Conservation (phyloP, 306 rosid genomes). For the Canavalia gladiata region DNA sequence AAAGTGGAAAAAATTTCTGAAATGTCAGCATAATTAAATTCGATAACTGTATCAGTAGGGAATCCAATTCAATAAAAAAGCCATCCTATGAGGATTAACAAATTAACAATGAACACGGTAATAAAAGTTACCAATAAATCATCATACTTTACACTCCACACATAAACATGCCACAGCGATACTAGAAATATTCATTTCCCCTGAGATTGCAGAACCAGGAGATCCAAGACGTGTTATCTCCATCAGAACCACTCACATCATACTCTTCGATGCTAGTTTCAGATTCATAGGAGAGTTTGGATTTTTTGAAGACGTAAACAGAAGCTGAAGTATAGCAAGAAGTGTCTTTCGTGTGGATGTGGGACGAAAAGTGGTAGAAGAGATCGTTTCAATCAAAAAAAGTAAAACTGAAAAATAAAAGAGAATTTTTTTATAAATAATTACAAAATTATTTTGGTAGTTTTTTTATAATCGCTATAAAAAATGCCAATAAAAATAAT, state of each 20-base stretch:
- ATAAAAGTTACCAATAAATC: background rate
- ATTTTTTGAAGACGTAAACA: conserved; percentile 42
- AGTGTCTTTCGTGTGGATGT: conserved; percentile 46
- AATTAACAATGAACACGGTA: too few species aligned
- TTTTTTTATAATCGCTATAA: too few species aligned
- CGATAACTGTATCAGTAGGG: background rate
- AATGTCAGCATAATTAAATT: background rate
- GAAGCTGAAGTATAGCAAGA: conserved; percentile 48
- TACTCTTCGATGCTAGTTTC: conserved; percentile 97
- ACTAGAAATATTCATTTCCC: conserved; percentile 89
- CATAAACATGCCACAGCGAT: background rate
- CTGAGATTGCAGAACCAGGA: conserved; percentile 99
- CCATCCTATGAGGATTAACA: background rate
- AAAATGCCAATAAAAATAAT: too few species aligned
- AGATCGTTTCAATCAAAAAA: conserved; percentile 68
- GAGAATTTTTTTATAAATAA: too few species aligned
- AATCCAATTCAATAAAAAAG: background rate
- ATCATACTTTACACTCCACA: background rate
- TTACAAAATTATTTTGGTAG: too few species aligned
- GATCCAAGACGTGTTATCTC: conserved; percentile 98
- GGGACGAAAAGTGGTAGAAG: conserved; percentile 84
- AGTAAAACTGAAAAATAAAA: too few species aligned
- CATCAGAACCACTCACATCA: conserved; percentile 98
- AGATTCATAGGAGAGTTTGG: conserved; percentile 81
- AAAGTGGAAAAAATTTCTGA: background rate